Base-by-base conservation (phyloP, 805 yeast species). In the Metschnikowia anglica region DNA sequence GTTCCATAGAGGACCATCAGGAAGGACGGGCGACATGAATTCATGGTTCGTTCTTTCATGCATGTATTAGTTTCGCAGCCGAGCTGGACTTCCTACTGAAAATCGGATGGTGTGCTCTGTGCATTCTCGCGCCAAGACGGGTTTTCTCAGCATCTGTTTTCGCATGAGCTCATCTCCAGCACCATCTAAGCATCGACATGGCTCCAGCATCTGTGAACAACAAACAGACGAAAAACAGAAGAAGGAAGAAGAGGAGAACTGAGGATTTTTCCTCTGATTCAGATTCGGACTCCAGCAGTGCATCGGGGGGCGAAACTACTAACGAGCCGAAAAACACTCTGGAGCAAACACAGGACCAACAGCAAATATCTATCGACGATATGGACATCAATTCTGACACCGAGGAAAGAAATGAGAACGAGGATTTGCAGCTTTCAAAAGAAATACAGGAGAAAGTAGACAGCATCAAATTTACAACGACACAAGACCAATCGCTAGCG, bases 201-300 rank as follows among this genome's bases (percentile, higher is more conserved):
- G 45, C 45, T 8, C 45, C 45, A 25, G 45, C 40, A 12, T 41
- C 45, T 12, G 37, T 29, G 7, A 37, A 41, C 30, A 41, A 27
- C 15, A 48, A 48, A 21, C 48, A 42, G 26, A 29, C 36, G n/a
- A 43, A 46, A 33, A 52, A 44, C 29, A 72, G 86, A 54, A 76
- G 86, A 49, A 72, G 83, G 57, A 83, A 83, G 76, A 84, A 83
- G 79, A 81, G 89, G 78, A 83, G 90, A 80, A 84, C 91, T 0
- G 88, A 83, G 39, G 88, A 82, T 51, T 78, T 81, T 23, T 81
- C 85, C 0, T 74, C 77, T 13, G 70, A 70, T 32, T 73, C 79
- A 2, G 73, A 68, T 27, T 74, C 80, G 1, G 72, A 75, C 7
- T 68, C 75, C 1, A 33, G 38, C 34, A 32, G 36, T 31, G 63